Percentiles rank a stretch among this genome's conserved stretches.
Conservation (phyloP, 2,329 filamentous ascomycete species). For the Curvularia lunata region DNA sequence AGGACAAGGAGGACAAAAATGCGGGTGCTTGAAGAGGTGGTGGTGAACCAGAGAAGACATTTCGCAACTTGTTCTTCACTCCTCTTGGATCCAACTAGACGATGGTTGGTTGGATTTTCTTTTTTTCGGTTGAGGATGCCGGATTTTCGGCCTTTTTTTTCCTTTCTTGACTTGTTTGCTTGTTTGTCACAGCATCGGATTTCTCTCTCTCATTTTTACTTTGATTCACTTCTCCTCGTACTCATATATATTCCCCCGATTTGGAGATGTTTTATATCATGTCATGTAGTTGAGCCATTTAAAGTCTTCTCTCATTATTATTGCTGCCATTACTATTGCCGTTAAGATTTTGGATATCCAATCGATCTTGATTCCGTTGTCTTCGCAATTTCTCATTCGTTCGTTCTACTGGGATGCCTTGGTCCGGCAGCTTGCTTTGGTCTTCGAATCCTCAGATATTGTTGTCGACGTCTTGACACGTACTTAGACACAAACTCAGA, state of each 20-base stretch:
- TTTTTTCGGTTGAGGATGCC: background rate
- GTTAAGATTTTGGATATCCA: too few relatives aligned
- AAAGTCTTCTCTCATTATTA: background rate
- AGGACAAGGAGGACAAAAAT: conserved; percentile 3
- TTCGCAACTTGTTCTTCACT: background rate
- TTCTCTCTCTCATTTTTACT: background rate
- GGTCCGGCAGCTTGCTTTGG: too few relatives aligned
- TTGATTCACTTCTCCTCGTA: background rate
- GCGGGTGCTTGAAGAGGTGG: background rate
- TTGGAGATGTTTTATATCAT: too few relatives aligned
- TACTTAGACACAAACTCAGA: too few relatives aligned
- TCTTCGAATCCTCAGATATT: too few relatives aligned
- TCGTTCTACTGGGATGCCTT: too few relatives aligned
- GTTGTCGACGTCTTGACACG: too few relatives aligned
- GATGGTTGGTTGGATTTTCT: background rate
- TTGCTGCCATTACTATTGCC: too few relatives aligned
- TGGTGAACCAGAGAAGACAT: background rate
- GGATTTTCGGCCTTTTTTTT: background rate
- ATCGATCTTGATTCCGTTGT: too few relatives aligned
- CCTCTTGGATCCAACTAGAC: background rate
- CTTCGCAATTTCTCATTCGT: too few relatives aligned
- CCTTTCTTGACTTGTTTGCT: background rate
- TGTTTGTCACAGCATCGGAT: background rate
- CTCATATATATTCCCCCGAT: too few relatives aligned
- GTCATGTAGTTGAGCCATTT: too few relatives aligned